These are phyloP conservation scores for Leonotis leonurus DNA, from an alignment of 257 asterid species.

Conservation along the genomic window DNA sequence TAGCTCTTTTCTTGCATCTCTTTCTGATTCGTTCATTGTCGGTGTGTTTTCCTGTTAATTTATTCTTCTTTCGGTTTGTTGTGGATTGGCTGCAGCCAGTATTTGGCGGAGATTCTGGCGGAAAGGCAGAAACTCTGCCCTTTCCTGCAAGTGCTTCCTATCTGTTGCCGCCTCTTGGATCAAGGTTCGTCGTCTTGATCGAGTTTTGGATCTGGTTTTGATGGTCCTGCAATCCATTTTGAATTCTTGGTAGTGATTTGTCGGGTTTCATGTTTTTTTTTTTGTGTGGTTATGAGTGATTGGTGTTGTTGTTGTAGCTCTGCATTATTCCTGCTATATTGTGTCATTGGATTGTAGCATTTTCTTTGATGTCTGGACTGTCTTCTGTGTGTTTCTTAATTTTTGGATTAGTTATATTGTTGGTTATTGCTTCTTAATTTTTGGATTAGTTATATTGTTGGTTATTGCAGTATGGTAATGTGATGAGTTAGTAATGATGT, in stretches of 20 bases:
- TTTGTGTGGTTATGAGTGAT: neutral
- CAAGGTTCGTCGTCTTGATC: constrained; percentile 54
- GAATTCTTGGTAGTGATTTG: constrained; percentile 8
- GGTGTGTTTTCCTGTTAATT: neutral
- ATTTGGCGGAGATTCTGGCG: constrained; percentile 65
- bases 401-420: neutral
- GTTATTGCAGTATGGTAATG: too few species aligned
- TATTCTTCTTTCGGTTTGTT: neutral
- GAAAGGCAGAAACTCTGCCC: constrained; percentile 82
- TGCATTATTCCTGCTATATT: neutral
- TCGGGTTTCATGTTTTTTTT: neutral
- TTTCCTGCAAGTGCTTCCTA: constrained; percentile 69
- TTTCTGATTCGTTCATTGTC: neutral
- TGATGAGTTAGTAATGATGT: too few species aligned
- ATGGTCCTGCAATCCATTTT: constrained; percentile 12
- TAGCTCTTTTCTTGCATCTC: neutral
- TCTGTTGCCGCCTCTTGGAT: constrained; percentile 68
- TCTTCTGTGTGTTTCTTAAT: neutral
- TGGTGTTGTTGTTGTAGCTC: neutral
- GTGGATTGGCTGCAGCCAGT: constrained; percentile 44
- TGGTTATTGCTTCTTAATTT: too few species aligned
- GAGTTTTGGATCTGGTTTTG: constrained; percentile 29
- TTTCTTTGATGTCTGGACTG: neutral
- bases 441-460: too few species aligned
- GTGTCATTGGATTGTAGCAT: constrained; percentile 1